Base-by-base conservation (phyloP, 768 basidiomycete species). In the Tremella fuciformis region DNA sequence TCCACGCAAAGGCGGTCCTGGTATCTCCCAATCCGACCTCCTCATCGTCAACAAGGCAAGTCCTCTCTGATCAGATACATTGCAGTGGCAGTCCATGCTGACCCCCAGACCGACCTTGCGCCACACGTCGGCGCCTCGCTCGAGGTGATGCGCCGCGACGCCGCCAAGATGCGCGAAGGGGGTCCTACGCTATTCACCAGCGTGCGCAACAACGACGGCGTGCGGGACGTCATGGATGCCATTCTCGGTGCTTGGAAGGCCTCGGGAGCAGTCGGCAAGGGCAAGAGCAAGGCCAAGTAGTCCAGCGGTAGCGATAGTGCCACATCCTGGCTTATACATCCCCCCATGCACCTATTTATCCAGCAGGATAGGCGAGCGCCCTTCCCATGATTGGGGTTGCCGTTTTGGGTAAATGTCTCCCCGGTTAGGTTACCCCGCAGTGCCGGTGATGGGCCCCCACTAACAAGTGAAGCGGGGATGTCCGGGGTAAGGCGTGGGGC, bases 1-100 rank as follows among this genome's bases (percentile, higher is more conserved):
- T 63, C 96, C 96, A 19, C 82, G 94, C 21, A 99, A 99, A 80
- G 94, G 96, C 3, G 96, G 94, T 1, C 96, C 94, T 1, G 96
- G 94, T 9, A 97, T 99, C 65, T 92, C 91, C 1, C 79, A 80
- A 58, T 94, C 91, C 1, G 96, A 98, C 79, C 80, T 99, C 11
- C 80, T 99, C 54, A 85, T 99, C 22, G 85, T 98, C 67, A 98
- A 98, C 81, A 99, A 99, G 83, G 93, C 87, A 37, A 52, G 74
- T 55, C 21, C 25, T 0, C 42, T 25, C 2, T 24, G 29, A 34
- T 37, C 53, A 16, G 24, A 19, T n/a, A 47, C 11, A 11, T 34
- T 4, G 29, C 29, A 34, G 11, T 34, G 29, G 11, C 29, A 34
- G 29, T 11, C 4, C 29, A 22, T 25, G 55, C 52, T 52, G 40